Evolutionary conservation across 106 monocot species (phyloP), one percentile per base, ranked within the genome.

Genomic region (Dioscorea dumetorum): DNA sequence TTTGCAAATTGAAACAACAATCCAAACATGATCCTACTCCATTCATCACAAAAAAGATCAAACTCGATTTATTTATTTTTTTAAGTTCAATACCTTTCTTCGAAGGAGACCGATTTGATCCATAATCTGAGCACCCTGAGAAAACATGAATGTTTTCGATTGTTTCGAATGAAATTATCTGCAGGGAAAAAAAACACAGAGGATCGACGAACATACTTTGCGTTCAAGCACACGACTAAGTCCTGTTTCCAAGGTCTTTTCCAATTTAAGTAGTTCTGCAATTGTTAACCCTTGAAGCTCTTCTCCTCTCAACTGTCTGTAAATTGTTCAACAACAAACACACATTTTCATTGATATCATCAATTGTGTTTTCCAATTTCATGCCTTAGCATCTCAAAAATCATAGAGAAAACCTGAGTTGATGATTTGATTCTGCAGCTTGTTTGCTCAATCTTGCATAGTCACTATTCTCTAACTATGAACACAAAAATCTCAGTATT

Each of bases 251-350:
- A 90, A 86, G 0, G 57, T 80, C 61, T 84, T 86, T 66, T 94
- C 90, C 7, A 94, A 78, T 48, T 71, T 66, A 61, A 73, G 76
- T 23, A 94, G 80, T 78, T 94, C 83, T 41, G 80, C 57, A 5
- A 84, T 49, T 10, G 77, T 68, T 49, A 94, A 78, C 19, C 70
- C 80, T 58, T 87, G 77, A 24, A 90, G 83, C 18, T 94, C 79
- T 58, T 90, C 83, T 68, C 90, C 90, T 62, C 70, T 79, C 86
- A 94, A 77, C 63, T 82, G 78, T 34, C 94, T 94, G 70, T 52
- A 81, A 34, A 17, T 21, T 20, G 18, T 1, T 22, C 31, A 24
- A 41, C 58, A 64, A 20, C 22, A 58, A 13, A 33, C 28, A 19
- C 21, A 51, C 3, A 28, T 28, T 10, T 49, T 13, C n/a, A 49